These are phyloP conservation scores for Epichloe glyceriae DNA, from an alignment of 2,329 filamentous ascomycete genomes.

Conservation along the genomic window DNA sequence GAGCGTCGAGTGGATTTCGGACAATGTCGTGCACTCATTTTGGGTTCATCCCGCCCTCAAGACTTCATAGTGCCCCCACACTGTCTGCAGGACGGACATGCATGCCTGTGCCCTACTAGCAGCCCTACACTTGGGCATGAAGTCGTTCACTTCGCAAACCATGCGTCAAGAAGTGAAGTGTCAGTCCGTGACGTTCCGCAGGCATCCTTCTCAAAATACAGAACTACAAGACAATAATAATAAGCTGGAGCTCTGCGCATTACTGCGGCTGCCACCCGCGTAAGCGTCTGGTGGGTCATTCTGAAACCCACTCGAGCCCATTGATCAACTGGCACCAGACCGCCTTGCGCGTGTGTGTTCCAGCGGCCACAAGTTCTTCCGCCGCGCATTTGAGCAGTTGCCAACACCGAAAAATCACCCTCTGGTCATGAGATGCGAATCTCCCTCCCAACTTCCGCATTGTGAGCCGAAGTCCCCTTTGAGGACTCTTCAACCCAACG, in stretches of 20 bases:
- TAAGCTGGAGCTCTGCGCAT: neutral
- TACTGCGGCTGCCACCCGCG: neutral
- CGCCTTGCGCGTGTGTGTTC: neutral
- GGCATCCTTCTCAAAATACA: too few species aligned
- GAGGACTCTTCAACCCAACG: neutral
- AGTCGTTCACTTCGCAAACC: too few species aligned
- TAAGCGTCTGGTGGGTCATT: neutral
- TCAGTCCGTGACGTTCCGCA: too few species aligned
- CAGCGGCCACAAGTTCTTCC: conserved; percentile 3
- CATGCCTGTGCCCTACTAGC: too few species aligned
- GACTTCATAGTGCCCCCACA: too few species aligned
- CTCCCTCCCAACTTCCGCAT: neutral
- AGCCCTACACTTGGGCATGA: too few species aligned
- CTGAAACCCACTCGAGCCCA: neutral
- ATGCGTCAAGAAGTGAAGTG: too few species aligned
- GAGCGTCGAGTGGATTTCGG: too few species aligned
- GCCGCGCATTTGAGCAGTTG: neutral
- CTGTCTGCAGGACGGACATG: too few species aligned
- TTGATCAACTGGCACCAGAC: neutral
- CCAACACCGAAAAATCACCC: neutral
- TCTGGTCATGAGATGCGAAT: neutral
- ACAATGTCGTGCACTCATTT: too few species aligned
- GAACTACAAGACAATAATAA: neutral
- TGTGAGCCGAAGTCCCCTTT: neutral
- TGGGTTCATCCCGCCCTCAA: too few species aligned